phyloP scores from a whole-genome alignment of 306 rosid genomes.

The Dalbergia cochinchinensis region DNA sequence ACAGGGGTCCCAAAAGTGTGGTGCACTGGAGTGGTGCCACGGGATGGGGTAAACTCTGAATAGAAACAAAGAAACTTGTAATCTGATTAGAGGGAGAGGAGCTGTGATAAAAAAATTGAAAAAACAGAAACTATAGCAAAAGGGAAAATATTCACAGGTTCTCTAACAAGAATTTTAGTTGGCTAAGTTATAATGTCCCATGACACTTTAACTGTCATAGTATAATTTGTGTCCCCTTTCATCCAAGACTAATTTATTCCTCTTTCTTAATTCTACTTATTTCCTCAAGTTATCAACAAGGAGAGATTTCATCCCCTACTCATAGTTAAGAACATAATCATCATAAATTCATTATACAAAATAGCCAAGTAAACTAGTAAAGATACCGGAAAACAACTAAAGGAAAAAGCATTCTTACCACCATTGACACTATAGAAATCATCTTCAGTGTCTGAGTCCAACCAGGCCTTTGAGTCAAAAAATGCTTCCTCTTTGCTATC shows the following conservation, averaged over 20 bases:
- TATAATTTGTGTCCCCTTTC: neutral
- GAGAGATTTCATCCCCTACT: slow-evolving; percentile 7
- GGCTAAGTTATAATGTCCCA: neutral
- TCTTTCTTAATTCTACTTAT: slow-evolving; percentile 13
- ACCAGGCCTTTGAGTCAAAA: slow-evolving; percentile 87
- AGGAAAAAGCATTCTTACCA: slow-evolving; percentile 68
- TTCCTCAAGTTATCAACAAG: neutral
- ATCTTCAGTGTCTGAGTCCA: slow-evolving; percentile 92
- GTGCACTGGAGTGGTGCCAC: slow-evolving; percentile 82
- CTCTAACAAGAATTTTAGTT: neutral
- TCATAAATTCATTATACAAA: slow-evolving; percentile 8
- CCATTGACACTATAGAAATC: slow-evolving; percentile 95
- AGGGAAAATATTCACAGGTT: neutral
- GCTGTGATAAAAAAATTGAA: neutral
- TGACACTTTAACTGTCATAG: neutral
- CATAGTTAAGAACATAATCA: slow-evolving; percentile 3
- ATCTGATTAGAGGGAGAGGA: slow-evolving; percentile 17
- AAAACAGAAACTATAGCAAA: neutral
- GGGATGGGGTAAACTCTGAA: slow-evolving; percentile 89
- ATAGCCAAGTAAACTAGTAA: slow-evolving; percentile 3
- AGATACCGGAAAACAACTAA: slow-evolving; percentile 15
- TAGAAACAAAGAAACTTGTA: slow-evolving; percentile 16
- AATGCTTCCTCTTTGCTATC: slow-evolving; percentile 85
- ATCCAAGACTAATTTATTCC: neutral
- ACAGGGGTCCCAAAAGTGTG: slow-evolving; percentile 46